Conservation (phyloP, 1,284 basidiomycete species). For the Flammula alnicola region DNA sequence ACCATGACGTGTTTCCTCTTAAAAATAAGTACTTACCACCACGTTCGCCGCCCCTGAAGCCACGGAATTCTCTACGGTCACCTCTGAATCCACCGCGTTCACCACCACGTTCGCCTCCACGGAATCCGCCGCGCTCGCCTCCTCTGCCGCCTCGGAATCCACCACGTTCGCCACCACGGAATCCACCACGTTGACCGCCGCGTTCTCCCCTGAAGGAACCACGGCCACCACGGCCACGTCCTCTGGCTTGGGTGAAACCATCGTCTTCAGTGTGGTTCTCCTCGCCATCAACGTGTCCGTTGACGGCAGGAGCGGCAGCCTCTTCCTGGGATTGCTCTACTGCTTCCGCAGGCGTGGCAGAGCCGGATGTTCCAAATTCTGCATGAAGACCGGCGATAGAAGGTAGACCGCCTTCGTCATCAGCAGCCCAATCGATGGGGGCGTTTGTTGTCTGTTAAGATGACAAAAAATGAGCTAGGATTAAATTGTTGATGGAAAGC, state of each 20-base stretch:
- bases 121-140: constrained; percentile 28
- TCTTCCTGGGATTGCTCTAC: constrained; percentile 25
- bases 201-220: constrained; percentile 28
- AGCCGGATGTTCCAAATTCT: constrained; percentile 52
- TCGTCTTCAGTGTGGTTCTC: constrained; percentile 55
- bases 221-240: constrained; percentile 42
- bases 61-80: constrained; percentile 40
- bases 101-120: constrained; percentile 42
- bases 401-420: constrained; percentile 61
- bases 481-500: constrained; percentile 3
- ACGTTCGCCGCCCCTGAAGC: constrained; percentile 25
- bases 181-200: constrained; percentile 36
- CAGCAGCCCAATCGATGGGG: constrained; percentile 65
- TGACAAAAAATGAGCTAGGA: constrained; percentile 15
- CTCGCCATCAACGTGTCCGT: constrained; percentile 28
- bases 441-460: constrained; percentile 27
- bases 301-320: constrained; percentile 23
- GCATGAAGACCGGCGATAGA: constrained; percentile 61
- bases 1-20: neutral
- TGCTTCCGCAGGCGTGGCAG: constrained; percentile 56
- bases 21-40: constrained; percentile 14
- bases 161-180: constrained; percentile 43
- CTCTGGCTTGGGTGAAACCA: constrained; percentile 60
- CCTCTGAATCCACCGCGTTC: constrained; percentile 43
- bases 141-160: constrained; percentile 42